These are phyloP conservation scores for Trichothecium sympodiale DNA, from an alignment of 2,329 filamentous ascomycete species.

Conservation along the genomic window DNA sequence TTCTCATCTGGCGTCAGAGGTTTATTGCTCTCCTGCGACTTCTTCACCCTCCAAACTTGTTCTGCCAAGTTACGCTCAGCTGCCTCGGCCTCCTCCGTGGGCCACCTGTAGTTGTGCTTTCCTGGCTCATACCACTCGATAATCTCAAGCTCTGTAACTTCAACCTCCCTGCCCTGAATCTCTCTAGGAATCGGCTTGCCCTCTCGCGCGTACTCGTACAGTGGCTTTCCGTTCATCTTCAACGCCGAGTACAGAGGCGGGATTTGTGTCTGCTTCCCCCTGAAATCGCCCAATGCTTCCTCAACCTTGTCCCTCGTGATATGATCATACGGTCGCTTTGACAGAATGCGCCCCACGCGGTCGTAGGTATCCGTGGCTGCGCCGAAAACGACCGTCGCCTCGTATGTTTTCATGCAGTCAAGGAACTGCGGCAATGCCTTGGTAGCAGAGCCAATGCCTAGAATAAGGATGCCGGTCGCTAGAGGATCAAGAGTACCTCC, in stretches of 20 bases:
- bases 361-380: conserved; percentile 92
- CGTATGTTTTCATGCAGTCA: conserved; percentile 85
- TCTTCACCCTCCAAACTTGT: conserved; percentile 55
- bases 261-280: conserved; percentile 77
- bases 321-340: conserved; percentile 64
- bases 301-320: conserved; percentile 72
- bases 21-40: conserved; percentile 37
- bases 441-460: conserved; percentile 79
- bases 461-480: conserved; percentile 83
- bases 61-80: conserved; percentile 69
- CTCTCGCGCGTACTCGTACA: conserved; percentile 92
- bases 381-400: conserved; percentile 80
- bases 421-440: conserved; percentile 73
- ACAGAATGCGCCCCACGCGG: conserved; percentile 70
- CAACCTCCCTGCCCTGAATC: conserved; percentile 70
- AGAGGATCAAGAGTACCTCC: conserved; percentile 91
- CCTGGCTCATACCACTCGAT: conserved; percentile 79
- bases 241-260: conserved; percentile 89
- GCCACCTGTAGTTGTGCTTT: conserved; percentile 69
- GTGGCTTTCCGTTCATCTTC: conserved; percentile 83
- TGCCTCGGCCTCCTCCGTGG: conserved; percentile 62
- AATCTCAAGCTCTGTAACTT: conserved; percentile 67
- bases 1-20: conserved; percentile 43
- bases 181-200: conserved; percentile 78
- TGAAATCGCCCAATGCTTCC: conserved; percentile 61